Percentiles rank a stretch among this genome's conserved stretches.
Evolutionary conservation across 2,329 filamentous ascomycete species (phyloP).

Genomic region (Pseudocercospora macadamiae): DNA sequence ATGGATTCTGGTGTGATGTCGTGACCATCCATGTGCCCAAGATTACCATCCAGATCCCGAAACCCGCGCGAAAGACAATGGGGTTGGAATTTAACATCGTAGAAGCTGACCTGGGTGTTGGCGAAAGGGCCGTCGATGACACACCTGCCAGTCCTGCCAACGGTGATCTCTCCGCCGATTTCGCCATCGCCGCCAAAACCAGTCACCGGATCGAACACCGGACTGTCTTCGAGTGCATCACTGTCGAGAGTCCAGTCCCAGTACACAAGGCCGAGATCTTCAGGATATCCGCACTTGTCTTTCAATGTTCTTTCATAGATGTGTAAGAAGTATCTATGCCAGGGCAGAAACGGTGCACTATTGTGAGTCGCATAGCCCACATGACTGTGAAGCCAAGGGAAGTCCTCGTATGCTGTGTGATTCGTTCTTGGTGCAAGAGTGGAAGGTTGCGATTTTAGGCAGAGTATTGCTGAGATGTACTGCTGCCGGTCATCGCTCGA

Average conservation of each 20-base stretch:
- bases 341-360: background rate
- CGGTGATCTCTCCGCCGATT: conserved; percentile 16
- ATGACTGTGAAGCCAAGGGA: background rate
- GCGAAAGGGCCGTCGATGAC: conserved; percentile 34
- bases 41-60: conserved; percentile 16
- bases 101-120: conserved; percentile 9
- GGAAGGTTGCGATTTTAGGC: background rate
- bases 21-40: conserved; percentile 25
- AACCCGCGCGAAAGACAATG: conserved; percentile 34
- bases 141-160: conserved; percentile 28
- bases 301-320: no score
- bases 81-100: conserved; percentile 20
- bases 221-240: conserved; percentile 12
- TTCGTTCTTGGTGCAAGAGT: background rate
- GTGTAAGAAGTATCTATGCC: no score
- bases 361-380: background rate
- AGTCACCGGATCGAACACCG: conserved; percentile 19
- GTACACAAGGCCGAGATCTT: no score
- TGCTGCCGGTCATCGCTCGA: background rate
- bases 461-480: background rate
- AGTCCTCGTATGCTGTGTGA: background rate
- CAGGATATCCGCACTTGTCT: no score
- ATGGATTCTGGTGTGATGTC: conserved; percentile 25
- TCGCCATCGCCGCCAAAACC: conserved; percentile 29
- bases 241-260: conserved; percentile 35